Conservation (phyloP, 2,329 filamentous ascomycete genomes). For the Amphichorda felina region DNA sequence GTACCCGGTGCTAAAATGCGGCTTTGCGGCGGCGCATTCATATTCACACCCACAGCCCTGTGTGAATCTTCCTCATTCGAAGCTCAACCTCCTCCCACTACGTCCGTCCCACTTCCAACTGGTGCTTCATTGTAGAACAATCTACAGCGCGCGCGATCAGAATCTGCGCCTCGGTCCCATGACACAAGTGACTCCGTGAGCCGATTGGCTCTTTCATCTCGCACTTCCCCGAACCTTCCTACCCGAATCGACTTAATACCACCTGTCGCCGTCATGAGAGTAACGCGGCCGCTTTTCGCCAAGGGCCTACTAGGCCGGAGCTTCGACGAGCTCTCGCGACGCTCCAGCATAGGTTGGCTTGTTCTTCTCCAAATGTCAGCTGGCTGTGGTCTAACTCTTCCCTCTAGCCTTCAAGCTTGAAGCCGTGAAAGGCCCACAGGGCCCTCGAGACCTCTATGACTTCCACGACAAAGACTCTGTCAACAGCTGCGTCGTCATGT, state of each 20-base stretch:
- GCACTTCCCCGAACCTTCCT: constrained; percentile 22
- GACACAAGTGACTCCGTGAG: not conserved
- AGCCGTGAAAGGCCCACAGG: constrained; percentile 51
- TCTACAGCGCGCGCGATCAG: too few relatives aligned
- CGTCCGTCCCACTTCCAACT: too few relatives aligned
- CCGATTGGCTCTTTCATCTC: constrained; percentile 17
- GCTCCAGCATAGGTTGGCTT: constrained; percentile 42
- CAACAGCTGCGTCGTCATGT: constrained; percentile 62
- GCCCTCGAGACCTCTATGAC: constrained; percentile 51
- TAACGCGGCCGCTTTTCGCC: constrained; percentile 26
- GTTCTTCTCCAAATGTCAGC: not conserved
- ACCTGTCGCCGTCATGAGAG: constrained; percentile 27
- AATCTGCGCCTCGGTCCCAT: too few relatives aligned
- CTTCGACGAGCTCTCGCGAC: constrained; percentile 46
- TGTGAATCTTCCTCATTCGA: too few relatives aligned
- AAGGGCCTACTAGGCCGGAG: constrained; percentile 48
- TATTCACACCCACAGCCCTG: too few relatives aligned
- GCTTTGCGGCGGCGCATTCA: too few relatives aligned
- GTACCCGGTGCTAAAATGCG: too few relatives aligned
- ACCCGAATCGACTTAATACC: not conserved
- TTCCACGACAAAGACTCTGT: constrained; percentile 43
- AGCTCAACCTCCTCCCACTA: too few relatives aligned
- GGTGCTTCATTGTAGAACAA: too few relatives aligned
- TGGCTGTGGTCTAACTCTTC: not conserved
- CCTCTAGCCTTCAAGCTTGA: constrained; percentile 54